A percentile compares a stretch with the other conserved stretches of the same genome.
Evolutionary conservation across 345 rosid species (phyloP).

Genomic region (Triadica sebifera): DNA sequence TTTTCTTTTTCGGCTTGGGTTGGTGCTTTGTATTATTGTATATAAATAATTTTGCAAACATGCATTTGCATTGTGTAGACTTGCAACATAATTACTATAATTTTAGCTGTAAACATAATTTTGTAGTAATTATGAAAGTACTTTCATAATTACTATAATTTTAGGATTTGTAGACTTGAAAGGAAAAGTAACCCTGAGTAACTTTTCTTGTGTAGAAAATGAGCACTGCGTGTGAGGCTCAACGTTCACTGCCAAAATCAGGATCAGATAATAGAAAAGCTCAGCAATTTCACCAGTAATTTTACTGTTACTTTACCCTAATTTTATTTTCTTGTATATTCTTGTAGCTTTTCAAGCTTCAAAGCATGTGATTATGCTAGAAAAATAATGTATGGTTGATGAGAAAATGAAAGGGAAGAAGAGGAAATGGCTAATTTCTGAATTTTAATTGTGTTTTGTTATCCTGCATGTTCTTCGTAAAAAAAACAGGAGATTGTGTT

Average conservation of each 20-base stretch:
- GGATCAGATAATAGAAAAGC: constrained; percentile 12
- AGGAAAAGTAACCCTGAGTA: not conserved
- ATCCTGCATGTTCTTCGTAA: constrained; percentile 9
- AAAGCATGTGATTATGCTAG: not conserved
- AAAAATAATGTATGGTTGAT: not conserved
- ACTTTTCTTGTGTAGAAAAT: constrained; percentile 8
- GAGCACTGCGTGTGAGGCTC: too few species aligned
- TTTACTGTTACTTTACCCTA: not conserved
- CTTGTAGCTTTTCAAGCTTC: not conserved
- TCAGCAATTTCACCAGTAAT: constrained; percentile 21
- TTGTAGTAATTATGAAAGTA: too few species aligned
- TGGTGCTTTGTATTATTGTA: too few species aligned
- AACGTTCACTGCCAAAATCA: constrained; percentile 10
- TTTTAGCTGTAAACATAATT: too few species aligned
- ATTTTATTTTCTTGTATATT: too few species aligned
- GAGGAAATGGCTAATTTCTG: not conserved
- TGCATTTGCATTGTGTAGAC: too few species aligned
- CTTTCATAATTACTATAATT: too few species aligned
- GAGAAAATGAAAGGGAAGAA: constrained; percentile 11
- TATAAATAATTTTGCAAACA: too few species aligned
- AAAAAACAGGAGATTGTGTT: constrained; percentile 3
- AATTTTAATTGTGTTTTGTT: not conserved
- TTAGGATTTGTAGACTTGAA: not conserved
- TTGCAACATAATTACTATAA: too few species aligned
- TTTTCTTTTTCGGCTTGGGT: too few species aligned